Conservation (phyloP, 2,329 filamentous ascomycete genomes). For the Aspergillus melleus region DNA sequence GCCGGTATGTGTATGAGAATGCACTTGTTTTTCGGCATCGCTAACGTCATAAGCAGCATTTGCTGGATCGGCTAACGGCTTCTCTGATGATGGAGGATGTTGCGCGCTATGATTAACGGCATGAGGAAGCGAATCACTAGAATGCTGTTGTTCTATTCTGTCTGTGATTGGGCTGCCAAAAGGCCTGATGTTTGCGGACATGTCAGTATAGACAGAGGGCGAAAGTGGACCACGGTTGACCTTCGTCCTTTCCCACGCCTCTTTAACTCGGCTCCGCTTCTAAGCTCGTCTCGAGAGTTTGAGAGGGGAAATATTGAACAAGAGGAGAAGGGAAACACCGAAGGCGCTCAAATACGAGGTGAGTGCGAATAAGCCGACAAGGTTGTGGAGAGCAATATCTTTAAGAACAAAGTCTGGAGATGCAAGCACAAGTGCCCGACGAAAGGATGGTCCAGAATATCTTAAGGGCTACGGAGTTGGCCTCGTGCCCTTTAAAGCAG, state of each 20-base stretch:
- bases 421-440: neutral
- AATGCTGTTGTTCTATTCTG: slow-evolving; percentile 11
- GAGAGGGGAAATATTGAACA: neutral
- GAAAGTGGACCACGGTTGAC: slow-evolving; percentile 11
- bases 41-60: neutral
- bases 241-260: slow-evolving; percentile 11
- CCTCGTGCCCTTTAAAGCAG: neutral
- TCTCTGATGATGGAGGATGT: slow-evolving; percentile 5
- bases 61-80: neutral
- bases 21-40: neutral
- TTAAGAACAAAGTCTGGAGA: neutral
- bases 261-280: neutral
- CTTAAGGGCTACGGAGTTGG: neutral
- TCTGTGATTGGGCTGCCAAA: slow-evolving; percentile 16
- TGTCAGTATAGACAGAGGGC: slow-evolving; percentile 18
- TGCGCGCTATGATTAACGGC: neutral
- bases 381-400: neutral
- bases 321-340: neutral
- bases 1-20: neutral
- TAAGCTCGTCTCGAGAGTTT: neutral
- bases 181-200: slow-evolving; percentile 22
- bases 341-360: neutral
- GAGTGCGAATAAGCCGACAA: neutral
- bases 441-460: neutral
- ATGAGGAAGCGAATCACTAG: neutral